Conservation (phyloP, 805 yeast species). For the Metschnikowia hibisci region DNA sequence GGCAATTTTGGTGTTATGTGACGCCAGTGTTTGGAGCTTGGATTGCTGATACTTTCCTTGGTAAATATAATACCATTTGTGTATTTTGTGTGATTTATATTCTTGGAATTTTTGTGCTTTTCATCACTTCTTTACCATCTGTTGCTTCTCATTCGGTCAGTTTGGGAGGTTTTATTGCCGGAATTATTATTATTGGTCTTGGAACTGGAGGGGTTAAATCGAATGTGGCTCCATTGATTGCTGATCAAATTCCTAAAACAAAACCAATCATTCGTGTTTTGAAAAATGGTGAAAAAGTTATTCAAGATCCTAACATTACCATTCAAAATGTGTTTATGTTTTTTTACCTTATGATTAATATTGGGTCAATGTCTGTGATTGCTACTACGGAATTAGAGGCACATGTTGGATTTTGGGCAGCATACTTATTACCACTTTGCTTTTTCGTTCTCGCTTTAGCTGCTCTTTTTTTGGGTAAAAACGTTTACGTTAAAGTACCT, state of each 20-base stretch:
- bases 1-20: slow-evolving; percentile 79
- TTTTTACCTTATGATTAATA: slow-evolving; percentile 71
- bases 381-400: slow-evolving; percentile 73
- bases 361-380: slow-evolving; percentile 70
- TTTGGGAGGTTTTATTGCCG: slow-evolving; percentile 57
- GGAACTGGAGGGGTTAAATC: slow-evolving; percentile 83
- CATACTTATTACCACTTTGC: slow-evolving; percentile 65
- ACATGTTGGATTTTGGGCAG: slow-evolving; percentile 68
- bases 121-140: slow-evolving; percentile 66
- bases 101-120: slow-evolving; percentile 58
- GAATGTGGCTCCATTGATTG: slow-evolving; percentile 70
- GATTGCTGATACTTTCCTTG: slow-evolving; percentile 70
- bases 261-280: slow-evolving; percentile 36
- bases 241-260: slow-evolving; percentile 45
- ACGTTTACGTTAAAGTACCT: slow-evolving; percentile 54
- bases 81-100: slow-evolving; percentile 57
- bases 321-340: slow-evolving; percentile 71
- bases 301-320: slow-evolving; percentile 62
- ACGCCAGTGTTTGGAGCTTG: slow-evolving; percentile 78
- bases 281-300: slow-evolving; percentile 38
- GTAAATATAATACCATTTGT: slow-evolving; percentile 66
- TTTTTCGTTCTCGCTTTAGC: slow-evolving; percentile 51
- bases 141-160: slow-evolving; percentile 48
- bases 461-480: slow-evolving; percentile 50
- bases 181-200: slow-evolving; percentile 60